Conservation (phyloP, 2,329 filamentous ascomycete species). For the Aspergillus sclerotialis region DNA sequence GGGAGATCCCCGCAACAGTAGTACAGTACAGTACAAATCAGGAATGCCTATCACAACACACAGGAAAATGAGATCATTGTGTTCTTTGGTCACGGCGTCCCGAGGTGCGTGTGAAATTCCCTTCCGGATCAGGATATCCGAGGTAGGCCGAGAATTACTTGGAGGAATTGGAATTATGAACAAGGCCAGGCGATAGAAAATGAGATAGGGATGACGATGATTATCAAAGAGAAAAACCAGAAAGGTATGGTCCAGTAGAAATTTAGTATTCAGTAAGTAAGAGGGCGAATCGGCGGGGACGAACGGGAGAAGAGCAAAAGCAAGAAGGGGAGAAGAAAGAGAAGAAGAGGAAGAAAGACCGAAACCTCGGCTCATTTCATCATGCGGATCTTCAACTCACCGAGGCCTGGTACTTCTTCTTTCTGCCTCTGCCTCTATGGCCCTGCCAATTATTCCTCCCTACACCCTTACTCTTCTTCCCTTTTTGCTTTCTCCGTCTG, state of each 20-base stretch:
- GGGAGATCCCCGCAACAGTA: too few species aligned
- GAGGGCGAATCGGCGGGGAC: neutral
- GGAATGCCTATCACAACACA: neutral
- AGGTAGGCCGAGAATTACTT: constrained; percentile 7
- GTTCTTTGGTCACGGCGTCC: neutral
- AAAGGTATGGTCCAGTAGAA: neutral
- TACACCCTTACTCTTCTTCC: neutral
- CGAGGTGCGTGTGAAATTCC: neutral
- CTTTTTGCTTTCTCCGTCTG: neutral
- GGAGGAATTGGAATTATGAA: too few species aligned
- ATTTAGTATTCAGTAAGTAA: too few species aligned
- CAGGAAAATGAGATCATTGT: neutral
- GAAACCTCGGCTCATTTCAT: constrained; percentile 25
- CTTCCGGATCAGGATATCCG: constrained; percentile 2
- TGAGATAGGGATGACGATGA: neutral
- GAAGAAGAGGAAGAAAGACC: constrained; percentile 13
- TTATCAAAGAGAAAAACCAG: neutral
- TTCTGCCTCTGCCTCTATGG: constrained; percentile 1
- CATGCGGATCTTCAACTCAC: constrained; percentile 16
- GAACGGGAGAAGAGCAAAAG: constrained; percentile 2
- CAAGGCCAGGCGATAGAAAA: neutral
- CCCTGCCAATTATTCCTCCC: neutral
- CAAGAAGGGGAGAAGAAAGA: constrained; percentile 5
- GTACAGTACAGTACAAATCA: neutral
- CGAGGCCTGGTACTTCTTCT: constrained; percentile 19